These are phyloP conservation scores for Trypanosoma lewisi DNA, from an alignment of 208 protist genomes.

Conservation along the genomic window DNA sequence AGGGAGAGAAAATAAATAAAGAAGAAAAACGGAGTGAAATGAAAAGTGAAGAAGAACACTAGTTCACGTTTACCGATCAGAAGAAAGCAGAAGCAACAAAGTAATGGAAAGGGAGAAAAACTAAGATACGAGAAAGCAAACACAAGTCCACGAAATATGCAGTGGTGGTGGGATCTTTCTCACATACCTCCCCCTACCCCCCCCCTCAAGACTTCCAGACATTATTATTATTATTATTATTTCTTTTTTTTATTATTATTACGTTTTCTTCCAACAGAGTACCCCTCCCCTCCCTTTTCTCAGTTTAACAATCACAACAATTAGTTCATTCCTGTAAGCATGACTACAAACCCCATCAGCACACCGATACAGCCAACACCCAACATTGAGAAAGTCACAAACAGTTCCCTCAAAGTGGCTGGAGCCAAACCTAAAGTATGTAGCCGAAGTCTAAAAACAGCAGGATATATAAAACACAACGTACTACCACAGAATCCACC, in stretches of 20 bases:
- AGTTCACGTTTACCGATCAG: too few species aligned
- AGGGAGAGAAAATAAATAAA: conserved; percentile 2
- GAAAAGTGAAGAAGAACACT: too few species aligned
- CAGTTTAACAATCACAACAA: neutral
- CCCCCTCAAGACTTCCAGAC: too few species aligned
- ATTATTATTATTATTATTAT: too few species aligned
- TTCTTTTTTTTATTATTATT: too few species aligned
- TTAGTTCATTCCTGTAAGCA: conserved; percentile 20
- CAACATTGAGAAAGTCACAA: conserved; percentile 42
- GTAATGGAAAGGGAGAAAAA: too few species aligned
- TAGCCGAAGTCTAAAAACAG: conserved; percentile 52
- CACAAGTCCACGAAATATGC: too few species aligned
- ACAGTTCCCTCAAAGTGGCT: conserved; percentile 31
- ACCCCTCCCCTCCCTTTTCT: neutral
- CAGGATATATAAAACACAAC: conserved; percentile 68
- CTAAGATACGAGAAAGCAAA: too few species aligned
- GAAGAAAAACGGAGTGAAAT: too few species aligned
- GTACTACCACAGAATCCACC: conserved; percentile 70
- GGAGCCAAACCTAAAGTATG: conserved; percentile 44
- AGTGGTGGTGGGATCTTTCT: too few species aligned
- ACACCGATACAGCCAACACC: conserved; percentile 42
- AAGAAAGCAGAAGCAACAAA: too few species aligned
- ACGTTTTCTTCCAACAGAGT: neutral
- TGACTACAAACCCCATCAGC: conserved; percentile 40
- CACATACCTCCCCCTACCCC: too few species aligned